These are phyloP conservation scores for Fraxinus anomala DNA, from an alignment of 257 asterid genomes.

Conservation along the genomic window DNA sequence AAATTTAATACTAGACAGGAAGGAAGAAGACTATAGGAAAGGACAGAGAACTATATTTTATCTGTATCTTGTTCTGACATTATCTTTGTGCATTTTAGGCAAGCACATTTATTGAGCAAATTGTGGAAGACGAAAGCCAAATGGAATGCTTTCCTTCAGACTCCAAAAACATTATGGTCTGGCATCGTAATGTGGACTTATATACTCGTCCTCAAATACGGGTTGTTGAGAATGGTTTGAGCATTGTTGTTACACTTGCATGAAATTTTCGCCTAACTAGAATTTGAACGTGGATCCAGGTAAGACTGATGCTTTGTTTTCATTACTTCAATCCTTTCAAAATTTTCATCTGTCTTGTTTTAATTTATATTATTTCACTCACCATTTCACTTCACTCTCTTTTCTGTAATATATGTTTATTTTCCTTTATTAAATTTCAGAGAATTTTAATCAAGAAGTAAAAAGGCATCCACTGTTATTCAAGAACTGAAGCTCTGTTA, in stretches of 20 bases:
- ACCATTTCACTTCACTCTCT: too few species aligned
- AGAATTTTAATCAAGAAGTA: conserved; percentile 8
- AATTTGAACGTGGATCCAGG: conserved; percentile 11
- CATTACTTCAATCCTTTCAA: not conserved
- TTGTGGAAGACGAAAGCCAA: conserved; percentile 85
- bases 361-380: not conserved
- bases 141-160: conserved; percentile 67
- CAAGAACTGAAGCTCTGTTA: not conserved
- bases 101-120: conserved; percentile 64
- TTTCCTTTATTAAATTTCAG: conserved; percentile 9
- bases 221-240: conserved; percentile 32
- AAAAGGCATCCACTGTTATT: not conserved
- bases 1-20: not conserved
- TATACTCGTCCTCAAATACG: conserved; percentile 33
- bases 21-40: conserved; percentile 4
- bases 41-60: not conserved
- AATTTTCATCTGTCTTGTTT: not conserved
- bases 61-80: conserved; percentile 4
- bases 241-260: conserved; percentile 31
- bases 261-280: conserved; percentile 22
- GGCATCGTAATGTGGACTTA: conserved; percentile 49
- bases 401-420: not conserved
- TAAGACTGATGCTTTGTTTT: conserved; percentile 10
- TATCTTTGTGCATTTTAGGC: conserved; percentile 46
- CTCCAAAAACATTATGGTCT: conserved; percentile 57